Base-by-base conservation (phyloP, 768 basidiomycete genomes). In the Phlegmacium glaucopus region DNA sequence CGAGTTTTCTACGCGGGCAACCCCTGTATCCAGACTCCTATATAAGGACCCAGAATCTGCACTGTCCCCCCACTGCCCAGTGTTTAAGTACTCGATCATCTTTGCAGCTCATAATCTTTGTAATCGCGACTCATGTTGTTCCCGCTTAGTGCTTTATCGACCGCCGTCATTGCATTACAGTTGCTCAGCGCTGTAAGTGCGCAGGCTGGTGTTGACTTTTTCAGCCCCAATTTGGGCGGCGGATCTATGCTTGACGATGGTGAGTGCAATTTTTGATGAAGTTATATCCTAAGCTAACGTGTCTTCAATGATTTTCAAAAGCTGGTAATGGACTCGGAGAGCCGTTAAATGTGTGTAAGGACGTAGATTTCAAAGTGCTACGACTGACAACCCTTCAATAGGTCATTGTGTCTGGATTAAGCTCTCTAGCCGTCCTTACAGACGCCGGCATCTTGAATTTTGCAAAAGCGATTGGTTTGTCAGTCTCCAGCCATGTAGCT, bases 211-310 rank as follows among this genome's bases (percentile, higher is more conserved):
- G 58, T 60, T 5, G 62, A 55, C 7, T 75, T 67, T 48, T 54
- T 75, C 54, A 69, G 79, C 56, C 83, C 85, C 2, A 56, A 53
- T 16, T 39, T 53, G 7, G 65, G 62, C 29, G 83, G 83, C 13
- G 88, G 88, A 4, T 77, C 72, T 40, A 80, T 85, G 81, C 72
- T 90, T 4, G 82, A 85, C 39, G 80, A 63, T 50, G 85, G 72
- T 60, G 32, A 18, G 44, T 43, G 37, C 55, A 4, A 8, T 22
- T 35, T 7, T 16, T 11, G 22, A 13, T 10, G 15, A 42, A 15
- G 10, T 25, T n/a, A 12, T 37, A 36, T 6, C 16, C 8, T n/a
- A n/a, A 15, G 18, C 38, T 0, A 8, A 12, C 27, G 22, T 6
- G 28, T 17, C n/a, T 26, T 44, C 29, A 32, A 29, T 30, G 13